Percentiles rank a stretch among this genome's conserved stretches.
Evolutionary conservation across 805 yeast species (phyloP).

Genomic region (Pichia rugopelliculosa): DNA sequence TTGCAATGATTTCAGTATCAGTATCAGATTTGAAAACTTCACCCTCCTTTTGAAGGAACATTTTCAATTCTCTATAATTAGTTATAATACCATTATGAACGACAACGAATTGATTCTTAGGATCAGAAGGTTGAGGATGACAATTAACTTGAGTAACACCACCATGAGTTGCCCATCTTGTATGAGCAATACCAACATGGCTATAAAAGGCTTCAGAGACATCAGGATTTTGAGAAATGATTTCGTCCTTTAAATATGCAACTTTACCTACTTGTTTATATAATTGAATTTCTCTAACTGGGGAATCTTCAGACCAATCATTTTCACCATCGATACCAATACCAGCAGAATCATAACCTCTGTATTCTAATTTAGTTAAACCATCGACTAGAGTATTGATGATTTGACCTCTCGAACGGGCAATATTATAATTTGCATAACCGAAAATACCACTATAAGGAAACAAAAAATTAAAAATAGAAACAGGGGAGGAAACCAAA

Average conservation of each 20-base stretch:
- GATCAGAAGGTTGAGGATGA: conserved; percentile 93
- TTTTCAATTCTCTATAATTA: conserved; percentile 85
- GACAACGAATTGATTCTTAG: conserved; percentile 72
- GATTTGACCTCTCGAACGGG: conserved; percentile 87
- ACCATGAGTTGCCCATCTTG: conserved; percentile 99
- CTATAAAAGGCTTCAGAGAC: conserved; percentile 60
- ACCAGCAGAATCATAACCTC: conserved; percentile 98
- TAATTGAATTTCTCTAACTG: conserved; percentile 57
- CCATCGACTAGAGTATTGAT: conserved; percentile 85
- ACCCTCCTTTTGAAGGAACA: conserved; percentile 74
- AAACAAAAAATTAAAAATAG: neutral
- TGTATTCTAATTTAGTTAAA: conserved; percentile 77
- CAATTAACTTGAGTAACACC: conserved; percentile 80
- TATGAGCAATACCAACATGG: conserved; percentile 97
- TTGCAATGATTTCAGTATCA: conserved; percentile 97
- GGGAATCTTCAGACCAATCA: conserved; percentile 23
- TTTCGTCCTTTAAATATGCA: conserved; percentile 62
- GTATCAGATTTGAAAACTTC: conserved; percentile 83
- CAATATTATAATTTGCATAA: conserved; percentile 91
- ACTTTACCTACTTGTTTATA: conserved; percentile 92
- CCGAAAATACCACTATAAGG: conserved; percentile 85
- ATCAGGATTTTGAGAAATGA: conserved; percentile 43
- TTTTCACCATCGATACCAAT: conserved; percentile 89
- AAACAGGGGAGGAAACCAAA: neutral
- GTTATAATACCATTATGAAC: conserved; percentile 99